Evolutionary conservation across 2,329 filamentous ascomycete genomes (phyloP), one percentile per base, ranked within the genome.

Genomic region (Graphium sp.): DNA sequence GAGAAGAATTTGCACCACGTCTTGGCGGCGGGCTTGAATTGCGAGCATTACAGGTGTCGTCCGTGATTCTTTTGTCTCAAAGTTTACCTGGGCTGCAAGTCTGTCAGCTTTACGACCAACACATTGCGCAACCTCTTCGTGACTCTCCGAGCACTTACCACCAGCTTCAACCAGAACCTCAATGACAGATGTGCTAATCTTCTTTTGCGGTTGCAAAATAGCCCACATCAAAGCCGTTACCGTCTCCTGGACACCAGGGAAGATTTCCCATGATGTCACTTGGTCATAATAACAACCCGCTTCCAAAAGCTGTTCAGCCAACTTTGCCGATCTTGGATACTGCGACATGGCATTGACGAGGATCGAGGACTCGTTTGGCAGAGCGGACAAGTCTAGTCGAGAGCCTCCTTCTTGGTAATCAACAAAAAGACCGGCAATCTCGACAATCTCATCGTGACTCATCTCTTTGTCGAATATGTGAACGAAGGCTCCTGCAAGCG

Each of bases 281-380:
- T 72, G 64, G 32, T 74, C 67, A 32, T 72, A 53, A 39, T 72
- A 73, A 34, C 63, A 70, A 0, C 69, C 70, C 6, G 62, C 59
- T 32, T 72, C 56, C 4, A 75, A 43, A 2, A 73, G 48, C 1
- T 58, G 55, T 33, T 61, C 46, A 3, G 72, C 38, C n/a, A 74
- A 53, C 19, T 46, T 56, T 2, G 50, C 48, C 1, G 63, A 72
- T 6, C 64, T 53, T 0, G 70, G 69, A 37, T 67, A 72, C 24
- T 58, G 58, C 2, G 52, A 49, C 11, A 74, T 42, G 3, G 66
- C 66, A 18, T 56, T 55, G 33, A 69, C 55, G 4, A 73, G 39
- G 12, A 69, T 50, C 2, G 62, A 64, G 22, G 56, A 49, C 3
- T 45, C 54, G 4, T 48, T 53, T 3, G 53, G 50, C 28, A 55